Evolutionary conservation across 208 protist genomes (phyloP).

Genomic region (Balamuthia mandrillaris): DNA sequence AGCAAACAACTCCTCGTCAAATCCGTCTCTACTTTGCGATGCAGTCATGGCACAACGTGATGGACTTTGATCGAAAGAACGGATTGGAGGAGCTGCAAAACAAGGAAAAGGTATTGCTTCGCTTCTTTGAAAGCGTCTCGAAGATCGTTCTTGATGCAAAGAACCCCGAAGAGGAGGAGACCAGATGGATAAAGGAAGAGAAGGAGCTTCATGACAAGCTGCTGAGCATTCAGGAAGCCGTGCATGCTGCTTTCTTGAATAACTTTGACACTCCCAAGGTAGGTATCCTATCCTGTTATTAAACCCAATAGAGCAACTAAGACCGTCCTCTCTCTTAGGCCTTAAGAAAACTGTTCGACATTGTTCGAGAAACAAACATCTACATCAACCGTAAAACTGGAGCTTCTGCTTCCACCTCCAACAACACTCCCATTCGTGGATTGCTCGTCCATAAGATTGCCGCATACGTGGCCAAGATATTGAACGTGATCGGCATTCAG

Average conservation of each 20-base stretch:
- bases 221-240: slow-evolving; percentile 63
- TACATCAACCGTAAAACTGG: slow-evolving; percentile 66
- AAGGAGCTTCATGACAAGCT: neutral
- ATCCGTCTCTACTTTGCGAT: slow-evolving; percentile 31
- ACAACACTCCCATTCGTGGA: neutral
- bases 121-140: slow-evolving; percentile 32
- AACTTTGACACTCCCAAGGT: slow-evolving; percentile 89
- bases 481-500: slow-evolving; percentile 85
- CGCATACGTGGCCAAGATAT: slow-evolving; percentile 84
- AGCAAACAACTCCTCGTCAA: slow-evolving; percentile 61
- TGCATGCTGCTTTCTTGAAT: slow-evolving; percentile 80
- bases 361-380: slow-evolving; percentile 80
- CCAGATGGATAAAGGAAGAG: neutral
- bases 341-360: slow-evolving; percentile 70
- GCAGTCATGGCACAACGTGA: slow-evolving; percentile 2
- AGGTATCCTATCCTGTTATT: too few relatives aligned
- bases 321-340: too few relatives aligned
- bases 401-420: too few relatives aligned
- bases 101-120: slow-evolving; percentile 49
- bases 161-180: too few relatives aligned
- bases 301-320: too few relatives aligned
- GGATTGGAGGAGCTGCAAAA: slow-evolving; percentile 68
- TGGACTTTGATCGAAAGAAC: slow-evolving; percentile 25
- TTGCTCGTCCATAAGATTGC: slow-evolving; percentile 76
- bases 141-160: neutral